Base-by-base conservation (phyloP, 2,329 filamentous ascomycete species). In the Teratosphaeria pseudoeucalypti region DNA sequence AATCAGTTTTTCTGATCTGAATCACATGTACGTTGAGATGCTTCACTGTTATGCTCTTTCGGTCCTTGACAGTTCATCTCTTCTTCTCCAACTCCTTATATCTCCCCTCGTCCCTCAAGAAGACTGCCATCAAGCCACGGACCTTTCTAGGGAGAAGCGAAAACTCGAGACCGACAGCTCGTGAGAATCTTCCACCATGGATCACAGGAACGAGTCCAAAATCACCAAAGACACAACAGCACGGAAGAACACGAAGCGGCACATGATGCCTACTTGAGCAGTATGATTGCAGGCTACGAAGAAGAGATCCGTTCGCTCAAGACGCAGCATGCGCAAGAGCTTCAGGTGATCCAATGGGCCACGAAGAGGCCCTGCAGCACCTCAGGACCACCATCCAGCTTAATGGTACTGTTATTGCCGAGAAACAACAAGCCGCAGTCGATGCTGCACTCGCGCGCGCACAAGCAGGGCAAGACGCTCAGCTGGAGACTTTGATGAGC, bases 141-240 rank as follows among this genome's bases (percentile, higher is more conserved):
- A 23, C 23, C 23, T 23, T 23, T 23, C 23, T 23, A 23, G 2
- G 23, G 2, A 23, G 23, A 23, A 39, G 34, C 9, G 3, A 11
- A 14, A 39, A 39, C 23, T 23, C 23, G 34, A 39, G 4, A 14
- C 9, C 34, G 16, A 39, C 11, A 11, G 9, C 9, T 39, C 9
- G 9, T 12, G 34, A 10, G 16, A 11, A 12, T 14, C 16, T 10
- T 14, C 11, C 26, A 54, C 29, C 2, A 60, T 60, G 59, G 59
- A 56, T 6, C 49, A 52, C 1, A 60, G 55, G 26, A 34, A 58
- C 47, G 32, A 57, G 6, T 39, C 29, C 47, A 58, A 55, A 10
- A 49, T 61, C 55, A 62, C 37, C 27, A 62, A 61, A 23, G 58
- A 61, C 39, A 59, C 39, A 2, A 60, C 60, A 1, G 54, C 60